Base-by-base conservation (phyloP, 1,284 basidiomycete species). In the Phylloboletellus chloephorus region DNA sequence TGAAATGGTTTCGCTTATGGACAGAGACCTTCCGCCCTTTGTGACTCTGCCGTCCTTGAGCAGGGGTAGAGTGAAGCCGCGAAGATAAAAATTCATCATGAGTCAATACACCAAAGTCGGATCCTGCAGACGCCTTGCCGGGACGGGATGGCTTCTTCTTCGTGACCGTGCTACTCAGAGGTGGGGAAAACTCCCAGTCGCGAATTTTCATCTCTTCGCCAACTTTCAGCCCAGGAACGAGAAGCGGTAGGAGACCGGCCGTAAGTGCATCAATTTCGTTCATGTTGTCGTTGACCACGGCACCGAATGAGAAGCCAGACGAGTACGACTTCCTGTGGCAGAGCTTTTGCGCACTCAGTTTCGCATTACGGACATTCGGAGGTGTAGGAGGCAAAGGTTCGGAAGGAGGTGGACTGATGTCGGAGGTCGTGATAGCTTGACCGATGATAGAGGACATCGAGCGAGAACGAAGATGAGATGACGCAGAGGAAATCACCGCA, bases 301-400 rank as follows among this genome's bases (percentile, higher is more conserved):
- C 64, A 22, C 71, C 69, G 44, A 82, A 78, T 3, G 76, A 76
- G 53, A 76, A 78, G 17, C 72, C 76, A 13, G 74, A 76, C 0
- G 78, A 79, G 51, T 74, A 76, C 1, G 76, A 78, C 52, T 76
- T 79, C 60, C 73, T 72, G 61, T 80, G 74, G 4, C 64, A 58
- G 17, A 69, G 68, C 49, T 54, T 44, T 10, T 66, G 62, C 19
- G 69, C 64, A 22, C 24, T 36, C 28, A 56, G 58, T 35, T 52
- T 56, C 19, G 72, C 71, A 19, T 67, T 67, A 46, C 71, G 68
- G 39, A 80, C 70, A 40, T 68, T 78, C 0, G 78, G 79, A 22
- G 81, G 80, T 7, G 79, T 84, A 3, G 81, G 81, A 9, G 81
- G 80, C 26, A 84, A 70, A 13, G 81, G 80, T 47, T 76, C 71